Base-by-base conservation (phyloP, 2,329 filamentous ascomycete species). In the Talaromyces sp. region DNA sequence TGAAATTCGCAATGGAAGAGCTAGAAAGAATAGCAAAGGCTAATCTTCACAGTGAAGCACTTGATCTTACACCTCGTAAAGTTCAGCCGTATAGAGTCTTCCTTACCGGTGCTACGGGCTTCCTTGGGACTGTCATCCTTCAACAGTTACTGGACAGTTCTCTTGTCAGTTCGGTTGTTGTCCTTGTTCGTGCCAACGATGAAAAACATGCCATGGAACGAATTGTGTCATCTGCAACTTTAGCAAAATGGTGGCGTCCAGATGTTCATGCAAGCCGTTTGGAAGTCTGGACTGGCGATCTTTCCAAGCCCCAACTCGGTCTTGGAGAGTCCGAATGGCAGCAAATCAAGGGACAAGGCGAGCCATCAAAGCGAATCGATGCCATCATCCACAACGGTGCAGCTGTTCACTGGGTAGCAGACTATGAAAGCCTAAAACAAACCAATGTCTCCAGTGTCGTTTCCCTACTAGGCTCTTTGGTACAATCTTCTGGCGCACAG, bases 51-150 rank as follows among this genome's bases (percentile, higher is more conserved):
- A 48, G n/a, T 10, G 21, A 48, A 8, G 4, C n/a, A 24, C 11
- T 48, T 8, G 21, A 48, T 11, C n/a, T 48, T 3, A 21, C 43
- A 19, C 21, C 21, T 12, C 7, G 8, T 21, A 48, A 48, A 8
- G 21, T 11, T 24, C 21, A 48, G 3, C 43, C n/a, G 12, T 48
- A 12, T 24, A 19, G 43, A 48, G 63, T 94, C 11, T 89, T 97
- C 73, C 77, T 97, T 4, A 97, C 92, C 2, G 92, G 92, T 52
- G 91, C 90, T 4, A 97, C 92, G 6, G 92, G 92, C 2, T 97
- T 97, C 80, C 76, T 97, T 21, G 92, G 92, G 26, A 84, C 90
- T 0, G 95, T 92, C 69, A 79, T 96, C 11, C 78, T 95, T 32
- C 83, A 83, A 59, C 90, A 95, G 58, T 75, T 96, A 0, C 80